phyloP scores from a whole-genome alignment of 441 rosid genomes.

The Arabidopsis lyrata region DNA sequence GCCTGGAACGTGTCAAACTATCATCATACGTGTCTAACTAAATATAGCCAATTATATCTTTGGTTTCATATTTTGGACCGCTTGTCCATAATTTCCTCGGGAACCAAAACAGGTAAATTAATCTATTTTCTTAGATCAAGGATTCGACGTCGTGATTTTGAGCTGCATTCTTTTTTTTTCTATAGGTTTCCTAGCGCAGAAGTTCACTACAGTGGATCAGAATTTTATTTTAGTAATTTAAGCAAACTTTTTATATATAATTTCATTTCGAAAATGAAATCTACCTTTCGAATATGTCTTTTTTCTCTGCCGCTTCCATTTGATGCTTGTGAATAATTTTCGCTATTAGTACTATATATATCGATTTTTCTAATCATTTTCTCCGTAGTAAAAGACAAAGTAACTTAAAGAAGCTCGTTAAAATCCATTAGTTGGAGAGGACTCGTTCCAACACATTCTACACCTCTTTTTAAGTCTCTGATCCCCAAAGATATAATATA shows the following conservation, averaged over 20 bases:
- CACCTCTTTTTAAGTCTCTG: not conserved
- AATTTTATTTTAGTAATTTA: not conserved
- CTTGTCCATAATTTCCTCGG: not conserved
- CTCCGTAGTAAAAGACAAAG: not conserved
- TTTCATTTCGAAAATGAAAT: not conserved
- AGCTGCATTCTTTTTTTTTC: not conserved
- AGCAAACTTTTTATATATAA: no score
- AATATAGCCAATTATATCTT: conserved; percentile 23
- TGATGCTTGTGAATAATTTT: not conserved
- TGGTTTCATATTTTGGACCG: not conserved
- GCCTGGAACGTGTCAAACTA: conserved; percentile 9
- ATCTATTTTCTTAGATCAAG: not conserved
- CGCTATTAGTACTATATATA: not conserved
- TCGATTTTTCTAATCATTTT: not conserved
- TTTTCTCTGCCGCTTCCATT: not conserved
- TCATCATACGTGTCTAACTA: conserved; percentile 25
- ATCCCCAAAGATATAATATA: not conserved
- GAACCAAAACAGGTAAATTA: not conserved
- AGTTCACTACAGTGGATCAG: not conserved
- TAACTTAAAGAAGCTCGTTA: not conserved
- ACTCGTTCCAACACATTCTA: conserved; percentile 8
- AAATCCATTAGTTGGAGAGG: not conserved
- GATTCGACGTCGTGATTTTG: not conserved
- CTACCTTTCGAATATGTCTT: no score
- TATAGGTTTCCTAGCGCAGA: not conserved